Evolutionary conservation across 768 basidiomycete species (phyloP).

Genomic region (Mycena venus): DNA sequence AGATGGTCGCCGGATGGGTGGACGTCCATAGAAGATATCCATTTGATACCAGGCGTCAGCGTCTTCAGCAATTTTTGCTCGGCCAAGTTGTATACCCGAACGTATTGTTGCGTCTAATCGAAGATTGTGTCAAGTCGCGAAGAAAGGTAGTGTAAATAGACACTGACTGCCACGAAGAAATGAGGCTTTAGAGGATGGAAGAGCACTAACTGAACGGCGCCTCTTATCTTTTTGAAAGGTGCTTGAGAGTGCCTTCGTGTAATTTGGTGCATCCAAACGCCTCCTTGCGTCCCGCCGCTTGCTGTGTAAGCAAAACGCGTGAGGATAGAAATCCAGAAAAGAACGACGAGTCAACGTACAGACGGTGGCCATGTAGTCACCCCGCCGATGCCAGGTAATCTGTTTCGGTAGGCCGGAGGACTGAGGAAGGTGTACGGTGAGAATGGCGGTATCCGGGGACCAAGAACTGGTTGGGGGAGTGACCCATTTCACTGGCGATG

Average conservation of each 20-base stretch:
- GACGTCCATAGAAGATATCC: slow-evolving; percentile 98
- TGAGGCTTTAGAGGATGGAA: slow-evolving; percentile 97
- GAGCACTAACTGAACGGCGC: slow-evolving; percentile 88
- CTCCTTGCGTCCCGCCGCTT: slow-evolving; percentile 77
- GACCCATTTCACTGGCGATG: slow-evolving; percentile 81
- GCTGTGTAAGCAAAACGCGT: slow-evolving; percentile 53
- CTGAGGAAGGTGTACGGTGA: slow-evolving; percentile 73
- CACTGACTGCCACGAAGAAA: slow-evolving; percentile 95
- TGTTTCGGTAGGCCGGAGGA: slow-evolving; percentile 83
- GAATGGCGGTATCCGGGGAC: slow-evolving; percentile 66
- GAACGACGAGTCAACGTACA: slow-evolving; percentile 69
- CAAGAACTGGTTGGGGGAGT: slow-evolving; percentile 61
- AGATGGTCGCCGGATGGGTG: slow-evolving; percentile 97
- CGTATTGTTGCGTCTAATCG: slow-evolving; percentile 92
- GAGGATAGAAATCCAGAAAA: slow-evolving; percentile 19
- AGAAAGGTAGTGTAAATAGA: slow-evolving; percentile 26
- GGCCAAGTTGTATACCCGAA: slow-evolving; percentile 93
- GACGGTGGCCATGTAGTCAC: slow-evolving; percentile 96
- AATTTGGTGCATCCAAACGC: slow-evolving; percentile 96
- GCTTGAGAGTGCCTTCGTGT: slow-evolving; percentile 96
- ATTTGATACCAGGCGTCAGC: slow-evolving; percentile 93
- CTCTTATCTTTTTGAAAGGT: slow-evolving; percentile 96
- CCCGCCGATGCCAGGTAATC: slow-evolving; percentile 92
- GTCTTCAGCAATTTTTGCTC: slow-evolving; percentile 96
- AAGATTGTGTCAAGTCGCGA: slow-evolving; percentile 25